Evolutionary conservation across 768 basidiomycete species (phyloP).

Genomic region (Boletus eberwhitei): DNA sequence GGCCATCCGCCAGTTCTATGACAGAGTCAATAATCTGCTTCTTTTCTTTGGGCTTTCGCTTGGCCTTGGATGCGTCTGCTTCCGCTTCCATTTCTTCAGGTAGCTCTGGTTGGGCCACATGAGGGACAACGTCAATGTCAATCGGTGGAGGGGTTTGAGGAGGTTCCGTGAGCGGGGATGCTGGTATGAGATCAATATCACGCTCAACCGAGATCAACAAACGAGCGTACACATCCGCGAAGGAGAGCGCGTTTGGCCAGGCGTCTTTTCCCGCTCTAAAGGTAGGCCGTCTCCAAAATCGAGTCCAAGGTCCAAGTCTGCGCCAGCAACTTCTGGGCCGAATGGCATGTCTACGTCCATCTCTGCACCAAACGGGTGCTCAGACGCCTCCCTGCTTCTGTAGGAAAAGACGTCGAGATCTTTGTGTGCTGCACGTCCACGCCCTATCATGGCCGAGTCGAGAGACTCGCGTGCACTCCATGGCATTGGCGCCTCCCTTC

Average conservation of each 20-base stretch:
- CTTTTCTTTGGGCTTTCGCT: slow-evolving; percentile 65
- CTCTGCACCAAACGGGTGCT: slow-evolving; percentile 60
- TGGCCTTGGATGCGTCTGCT: slow-evolving; percentile 33
- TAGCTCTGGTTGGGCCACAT: slow-evolving; percentile 39
- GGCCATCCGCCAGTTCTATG: slow-evolving; percentile 74
- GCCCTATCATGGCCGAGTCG: slow-evolving; percentile 57
- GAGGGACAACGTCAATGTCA: slow-evolving; percentile 48
- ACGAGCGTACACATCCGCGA: slow-evolving; percentile 65
- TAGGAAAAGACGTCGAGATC: slow-evolving; percentile 66
- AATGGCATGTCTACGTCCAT: slow-evolving; percentile 48
- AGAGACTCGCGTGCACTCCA: slow-evolving; percentile 53
- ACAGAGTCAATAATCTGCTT: slow-evolving; percentile 90
- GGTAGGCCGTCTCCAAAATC: slow-evolving; percentile 60
- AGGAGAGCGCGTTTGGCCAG: slow-evolving; percentile 54
- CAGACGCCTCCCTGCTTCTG: slow-evolving; percentile 60
- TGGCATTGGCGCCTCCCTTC: slow-evolving; percentile 61
- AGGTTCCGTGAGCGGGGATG: slow-evolving; percentile 72
- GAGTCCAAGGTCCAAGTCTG: slow-evolving; percentile 67
- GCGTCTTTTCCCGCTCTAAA: slow-evolving; percentile 48
- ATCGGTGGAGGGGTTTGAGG: slow-evolving; percentile 74
- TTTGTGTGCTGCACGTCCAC: slow-evolving; percentile 40
- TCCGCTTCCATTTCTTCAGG: slow-evolving; percentile 37
- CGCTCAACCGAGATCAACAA: neutral
- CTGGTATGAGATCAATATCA: slow-evolving; percentile 35
- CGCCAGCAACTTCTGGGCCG: slow-evolving; percentile 48